Evolutionary conservation across 345 rosid genomes (phyloP).

Genomic region (Murraya koenigii): DNA sequence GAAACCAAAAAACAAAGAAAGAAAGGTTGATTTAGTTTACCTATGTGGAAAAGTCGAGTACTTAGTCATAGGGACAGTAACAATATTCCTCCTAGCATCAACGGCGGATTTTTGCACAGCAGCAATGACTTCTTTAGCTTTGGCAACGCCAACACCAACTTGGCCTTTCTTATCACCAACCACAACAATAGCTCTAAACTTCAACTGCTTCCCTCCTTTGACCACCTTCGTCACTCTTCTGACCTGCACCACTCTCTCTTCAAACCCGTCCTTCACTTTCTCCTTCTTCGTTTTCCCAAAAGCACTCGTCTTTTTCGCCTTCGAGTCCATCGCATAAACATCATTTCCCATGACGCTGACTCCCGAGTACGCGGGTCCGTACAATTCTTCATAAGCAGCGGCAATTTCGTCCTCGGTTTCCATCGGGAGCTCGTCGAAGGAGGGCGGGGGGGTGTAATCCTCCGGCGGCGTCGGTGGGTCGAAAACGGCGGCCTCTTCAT

Average conservation of each 20-base stretch:
- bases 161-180: constrained; percentile 81
- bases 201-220: constrained; percentile 88
- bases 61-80: constrained; percentile 85
- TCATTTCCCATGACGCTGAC: constrained; percentile 57
- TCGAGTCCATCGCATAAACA: constrained; percentile 63
- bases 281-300: constrained; percentile 53
- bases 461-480: constrained; percentile 70
- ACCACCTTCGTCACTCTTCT: constrained; percentile 85
- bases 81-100: constrained; percentile 73
- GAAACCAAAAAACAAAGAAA: not conserved
- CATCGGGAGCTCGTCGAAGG: constrained; percentile 68
- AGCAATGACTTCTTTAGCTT: constrained; percentile 75
- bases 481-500: constrained; percentile 43
- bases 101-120: constrained; percentile 80
- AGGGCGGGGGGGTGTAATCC: constrained; percentile 49
- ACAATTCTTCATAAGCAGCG: constrained; percentile 69
- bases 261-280: constrained; percentile 70
- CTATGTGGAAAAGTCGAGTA: constrained; percentile 86
- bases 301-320: constrained; percentile 42
- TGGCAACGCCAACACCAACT: constrained; percentile 88
- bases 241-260: constrained; percentile 86
- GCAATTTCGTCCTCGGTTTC: constrained; percentile 76
- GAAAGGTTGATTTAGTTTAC: constrained; percentile 25
- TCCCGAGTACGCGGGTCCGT: constrained; percentile 82
- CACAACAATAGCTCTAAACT: constrained; percentile 76